These are phyloP conservation scores for Phytopythium mirpurense DNA, from an alignment of 352 stramenopile species.

Conservation along the genomic window DNA sequence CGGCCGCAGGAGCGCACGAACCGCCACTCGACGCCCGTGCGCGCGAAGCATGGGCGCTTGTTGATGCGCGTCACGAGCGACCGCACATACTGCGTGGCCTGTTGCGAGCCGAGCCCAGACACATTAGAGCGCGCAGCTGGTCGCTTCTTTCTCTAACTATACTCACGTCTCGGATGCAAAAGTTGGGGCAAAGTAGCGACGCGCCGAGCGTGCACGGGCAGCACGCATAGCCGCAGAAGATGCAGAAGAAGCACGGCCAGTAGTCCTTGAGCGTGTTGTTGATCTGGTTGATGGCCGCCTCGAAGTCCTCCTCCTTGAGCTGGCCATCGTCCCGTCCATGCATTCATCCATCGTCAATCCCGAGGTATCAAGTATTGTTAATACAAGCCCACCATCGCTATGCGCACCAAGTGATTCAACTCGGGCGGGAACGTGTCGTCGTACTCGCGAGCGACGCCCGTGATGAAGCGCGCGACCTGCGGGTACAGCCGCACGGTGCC, in stretches of 20 bases:
- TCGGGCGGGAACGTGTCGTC: constrained; percentile 68
- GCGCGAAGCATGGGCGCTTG: constrained; percentile 49
- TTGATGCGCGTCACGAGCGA: constrained; percentile 59
- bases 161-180: constrained; percentile 72
- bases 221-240: constrained; percentile 63
- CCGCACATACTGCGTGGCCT: constrained; percentile 69
- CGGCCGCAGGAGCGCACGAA: constrained; percentile 48
- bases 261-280: constrained; percentile 84
- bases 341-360: too few species aligned
- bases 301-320: constrained; percentile 55
- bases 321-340: constrained; percentile 9
- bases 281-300: constrained; percentile 75
- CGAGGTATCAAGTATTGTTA: too few species aligned
- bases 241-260: constrained; percentile 71
- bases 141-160: too few species aligned
- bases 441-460: constrained; percentile 60
- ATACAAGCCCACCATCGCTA: too few species aligned
- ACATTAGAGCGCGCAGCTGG: background rate
- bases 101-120: background rate
- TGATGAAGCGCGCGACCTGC: constrained; percentile 62
- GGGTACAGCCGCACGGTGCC: constrained; percentile 45
- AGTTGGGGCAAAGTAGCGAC: constrained; percentile 62
- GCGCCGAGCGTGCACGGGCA: constrained; percentile 60
- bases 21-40: constrained; percentile 51
- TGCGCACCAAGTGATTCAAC: constrained; percentile 37